Evolutionary conservation across 192 early-diverging fungal species (phyloP).

Genomic region (Coemansia sp.): DNA sequence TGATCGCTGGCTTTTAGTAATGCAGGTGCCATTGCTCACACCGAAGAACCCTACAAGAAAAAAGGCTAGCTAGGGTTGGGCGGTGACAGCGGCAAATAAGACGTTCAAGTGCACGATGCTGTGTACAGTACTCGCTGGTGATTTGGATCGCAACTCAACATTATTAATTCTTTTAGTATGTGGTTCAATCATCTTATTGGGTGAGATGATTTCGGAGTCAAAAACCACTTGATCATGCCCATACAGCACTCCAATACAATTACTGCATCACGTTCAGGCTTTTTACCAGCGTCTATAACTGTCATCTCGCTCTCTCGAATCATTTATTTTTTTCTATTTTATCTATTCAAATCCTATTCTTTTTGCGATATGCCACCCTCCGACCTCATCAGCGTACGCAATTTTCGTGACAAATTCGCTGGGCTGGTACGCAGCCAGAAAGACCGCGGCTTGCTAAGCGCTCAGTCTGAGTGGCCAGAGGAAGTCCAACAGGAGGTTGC

Average conservation of each 20-base stretch:
- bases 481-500: slow-evolving; percentile 38
- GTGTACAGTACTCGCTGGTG: too few relatives aligned
- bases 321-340: not conserved
- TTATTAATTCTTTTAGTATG: not conserved
- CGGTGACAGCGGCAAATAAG: not conserved
- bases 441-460: slow-evolving; percentile 41
- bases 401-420: slow-evolving; percentile 52
- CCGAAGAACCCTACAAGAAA: too few relatives aligned
- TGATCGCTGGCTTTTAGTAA: not conserved
- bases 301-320: too few relatives aligned
- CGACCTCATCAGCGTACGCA: slow-evolving; percentile 51
- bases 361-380: slow-evolving; percentile 43
- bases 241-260: not conserved
- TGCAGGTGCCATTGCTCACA: too few relatives aligned
- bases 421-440: slow-evolving; percentile 45
- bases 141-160: too few relatives aligned
- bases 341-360: not conserved
- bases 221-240: not conserved
- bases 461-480: slow-evolving; percentile 41
- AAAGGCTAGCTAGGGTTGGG: too few relatives aligned
- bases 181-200: too few relatives aligned
- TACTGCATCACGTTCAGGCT: not conserved
- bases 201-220: too few relatives aligned
- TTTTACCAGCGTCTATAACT: too few relatives aligned
- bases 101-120: not conserved